These are phyloP conservation scores for Chaetomium fimeti DNA, from an alignment of 495 filamentous ascomycete genomes.

Conservation along the genomic window DNA sequence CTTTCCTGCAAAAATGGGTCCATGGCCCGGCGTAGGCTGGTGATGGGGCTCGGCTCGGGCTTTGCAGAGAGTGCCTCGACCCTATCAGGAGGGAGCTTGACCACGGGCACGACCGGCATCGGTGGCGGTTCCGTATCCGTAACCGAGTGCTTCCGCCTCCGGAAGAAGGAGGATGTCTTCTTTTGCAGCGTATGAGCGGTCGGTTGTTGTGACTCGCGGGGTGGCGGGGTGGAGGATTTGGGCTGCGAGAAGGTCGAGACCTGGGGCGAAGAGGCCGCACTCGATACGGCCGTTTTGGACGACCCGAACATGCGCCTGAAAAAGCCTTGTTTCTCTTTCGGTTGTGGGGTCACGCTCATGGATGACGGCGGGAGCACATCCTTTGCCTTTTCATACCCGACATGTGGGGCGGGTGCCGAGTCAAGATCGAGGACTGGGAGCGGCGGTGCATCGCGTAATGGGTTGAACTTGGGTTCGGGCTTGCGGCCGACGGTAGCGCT, in stretches of 20 bases:
- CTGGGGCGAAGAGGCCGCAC: slow-evolving; percentile 28
- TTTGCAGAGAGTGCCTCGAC: slow-evolving; percentile 28
- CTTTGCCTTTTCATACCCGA: slow-evolving; percentile 60
- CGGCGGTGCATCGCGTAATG: slow-evolving; percentile 32
- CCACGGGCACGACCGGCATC: slow-evolving; percentile 32
- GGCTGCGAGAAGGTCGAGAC: slow-evolving; percentile 31
- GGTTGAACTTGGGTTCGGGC: slow-evolving; percentile 28
- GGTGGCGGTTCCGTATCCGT: slow-evolving; percentile 50
- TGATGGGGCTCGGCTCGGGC: slow-evolving; percentile 66
- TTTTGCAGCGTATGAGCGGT: slow-evolving; percentile 66
- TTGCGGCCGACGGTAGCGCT: slow-evolving; percentile 48
- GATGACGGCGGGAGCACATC: slow-evolving; percentile 41
- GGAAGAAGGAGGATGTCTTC: slow-evolving; percentile 89
- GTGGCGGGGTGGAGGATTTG: slow-evolving; percentile 48
- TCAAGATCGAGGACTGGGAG: slow-evolving; percentile 40
- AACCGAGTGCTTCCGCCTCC: slow-evolving; percentile 84
- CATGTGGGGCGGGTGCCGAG: slow-evolving; percentile 53
- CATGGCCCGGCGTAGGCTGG: slow-evolving; percentile 87
- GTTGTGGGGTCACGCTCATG: slow-evolving; percentile 32
- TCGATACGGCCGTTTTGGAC: slow-evolving; percentile 41
- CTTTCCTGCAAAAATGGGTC: slow-evolving; percentile 67
- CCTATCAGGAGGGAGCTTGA: slow-evolving; percentile 36
- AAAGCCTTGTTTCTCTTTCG: slow-evolving; percentile 79
- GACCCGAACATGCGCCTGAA: slow-evolving; percentile 85
- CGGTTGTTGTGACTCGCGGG: slow-evolving; percentile 46